Evolutionary conservation across 768 basidiomycete genomes (phyloP).

Genomic region (Termitomyces sp.): DNA sequence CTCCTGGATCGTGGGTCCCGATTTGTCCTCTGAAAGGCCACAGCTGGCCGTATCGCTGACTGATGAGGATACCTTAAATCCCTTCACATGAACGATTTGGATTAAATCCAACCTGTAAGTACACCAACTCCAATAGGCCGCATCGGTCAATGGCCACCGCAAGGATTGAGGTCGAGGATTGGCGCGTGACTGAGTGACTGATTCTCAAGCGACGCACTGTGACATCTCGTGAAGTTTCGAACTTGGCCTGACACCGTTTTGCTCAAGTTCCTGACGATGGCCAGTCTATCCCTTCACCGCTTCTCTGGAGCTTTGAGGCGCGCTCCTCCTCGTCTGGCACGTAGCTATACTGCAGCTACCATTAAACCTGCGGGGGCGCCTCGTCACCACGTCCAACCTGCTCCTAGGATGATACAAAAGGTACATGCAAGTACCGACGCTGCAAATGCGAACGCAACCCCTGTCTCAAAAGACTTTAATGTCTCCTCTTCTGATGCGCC

Average conservation of each 20-base stretch:
- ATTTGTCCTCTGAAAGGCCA: conserved; percentile 48
- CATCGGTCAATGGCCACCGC: too few relatives aligned
- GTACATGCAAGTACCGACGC: conserved; percentile 12
- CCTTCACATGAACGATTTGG: background rate
- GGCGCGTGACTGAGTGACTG: conserved; percentile 4
- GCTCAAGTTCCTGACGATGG: conserved; percentile 11
- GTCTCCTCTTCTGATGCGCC: conserved; percentile 5
- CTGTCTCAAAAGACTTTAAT: conserved; percentile 7
- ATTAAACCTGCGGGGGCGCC: conserved; percentile 5
- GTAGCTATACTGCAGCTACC: background rate
- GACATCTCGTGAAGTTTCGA: conserved; percentile 7
- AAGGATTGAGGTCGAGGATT: too few relatives aligned
- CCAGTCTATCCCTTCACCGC: conserved; percentile 15
- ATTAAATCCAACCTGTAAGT: conserved; percentile 22
- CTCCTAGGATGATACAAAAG: background rate
- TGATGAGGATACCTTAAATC: conserved; percentile 18
- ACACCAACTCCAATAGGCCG: conserved; percentile 22
- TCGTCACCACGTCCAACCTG: conserved; percentile 1
- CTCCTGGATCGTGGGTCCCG: conserved; percentile 56
- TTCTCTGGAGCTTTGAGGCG: conserved; percentile 9
- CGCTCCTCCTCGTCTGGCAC: conserved; percentile 2
- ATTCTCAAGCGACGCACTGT: background rate
- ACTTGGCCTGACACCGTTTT: background rate
- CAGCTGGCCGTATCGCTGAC: conserved; percentile 69
- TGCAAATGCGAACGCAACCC: background rate